A percentile compares a stretch with the other conserved stretches of the same genome.
Evolutionary conservation across 345 rosid species (phyloP).

Genomic region (Theobroma cacao): DNA sequence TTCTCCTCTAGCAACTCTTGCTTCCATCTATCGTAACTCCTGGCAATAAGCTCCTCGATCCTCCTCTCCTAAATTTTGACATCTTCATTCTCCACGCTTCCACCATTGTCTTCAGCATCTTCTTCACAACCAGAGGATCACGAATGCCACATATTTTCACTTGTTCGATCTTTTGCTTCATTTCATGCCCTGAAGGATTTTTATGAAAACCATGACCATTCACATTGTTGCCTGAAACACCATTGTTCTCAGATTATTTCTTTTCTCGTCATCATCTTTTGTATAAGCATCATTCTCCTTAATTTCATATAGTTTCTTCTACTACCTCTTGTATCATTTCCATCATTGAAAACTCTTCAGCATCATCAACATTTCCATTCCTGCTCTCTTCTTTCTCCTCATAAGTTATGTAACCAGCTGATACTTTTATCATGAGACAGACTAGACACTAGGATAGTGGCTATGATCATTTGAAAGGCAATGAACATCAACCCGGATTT

Average conservation of each 20-base stretch:
- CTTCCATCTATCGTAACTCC: slow-evolving; percentile 40
- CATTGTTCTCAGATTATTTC: background rate
- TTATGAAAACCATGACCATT: background rate
- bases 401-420: background rate
- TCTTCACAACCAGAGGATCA: background rate
- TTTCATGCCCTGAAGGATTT: background rate
- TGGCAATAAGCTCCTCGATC: slow-evolving; percentile 44
- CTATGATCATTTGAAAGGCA: background rate
- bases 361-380: background rate
- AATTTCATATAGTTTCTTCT: background rate
- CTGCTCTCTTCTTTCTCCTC: background rate
- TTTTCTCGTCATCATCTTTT: background rate
- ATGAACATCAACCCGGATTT: background rate
- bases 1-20: slow-evolving; percentile 37
- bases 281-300: background rate
- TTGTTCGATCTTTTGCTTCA: background rate
- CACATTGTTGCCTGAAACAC: background rate
- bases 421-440: background rate
- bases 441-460: background rate
- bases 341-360: background rate
- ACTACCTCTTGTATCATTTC: background rate
- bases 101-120: background rate
- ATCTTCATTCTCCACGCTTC: slow-evolving; percentile 15
- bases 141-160: background rate
- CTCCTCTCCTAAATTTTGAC: slow-evolving; percentile 27